Conservation (phyloP, 177 flowering plant species). For the Vitis hybrid region DNA sequence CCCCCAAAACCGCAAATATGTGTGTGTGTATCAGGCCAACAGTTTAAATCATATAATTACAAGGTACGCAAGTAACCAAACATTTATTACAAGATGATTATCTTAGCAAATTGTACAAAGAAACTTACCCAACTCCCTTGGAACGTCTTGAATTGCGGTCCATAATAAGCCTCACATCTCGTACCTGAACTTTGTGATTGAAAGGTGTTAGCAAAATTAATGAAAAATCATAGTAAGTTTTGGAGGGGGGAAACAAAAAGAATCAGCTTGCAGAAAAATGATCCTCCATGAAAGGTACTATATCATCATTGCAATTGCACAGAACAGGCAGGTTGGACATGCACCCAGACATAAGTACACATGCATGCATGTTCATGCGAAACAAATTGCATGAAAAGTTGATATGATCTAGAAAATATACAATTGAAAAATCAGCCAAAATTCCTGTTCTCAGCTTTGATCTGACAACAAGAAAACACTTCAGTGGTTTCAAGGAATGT, state of each 20-base stretch:
- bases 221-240: background rate
- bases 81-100: too few relatives aligned
- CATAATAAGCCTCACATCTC: constrained; percentile 94
- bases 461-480: too few relatives aligned
- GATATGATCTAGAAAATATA: background rate
- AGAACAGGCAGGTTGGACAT: background rate
- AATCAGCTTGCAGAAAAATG: background rate
- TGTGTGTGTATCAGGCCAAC: too few relatives aligned
- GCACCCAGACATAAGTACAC: background rate
- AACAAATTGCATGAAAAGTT: background rate
- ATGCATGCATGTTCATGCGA: background rate
- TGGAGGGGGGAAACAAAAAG: background rate
- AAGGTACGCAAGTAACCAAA: too few relatives aligned
- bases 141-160: constrained; percentile 92
- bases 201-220: background rate
- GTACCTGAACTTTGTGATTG: constrained; percentile 48
- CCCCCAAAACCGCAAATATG: too few relatives aligned
- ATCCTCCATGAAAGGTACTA: background rate
- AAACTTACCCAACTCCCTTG: constrained; percentile 88
- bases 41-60: too few relatives aligned
- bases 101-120: background rate
- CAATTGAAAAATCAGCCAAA: background rate
- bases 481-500: too few relatives aligned
- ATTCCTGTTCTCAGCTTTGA: too few relatives aligned
- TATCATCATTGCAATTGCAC: background rate